Base-by-base conservation (phyloP, 176 grass and related monocot species). In the Paspalum vaginatum region DNA sequence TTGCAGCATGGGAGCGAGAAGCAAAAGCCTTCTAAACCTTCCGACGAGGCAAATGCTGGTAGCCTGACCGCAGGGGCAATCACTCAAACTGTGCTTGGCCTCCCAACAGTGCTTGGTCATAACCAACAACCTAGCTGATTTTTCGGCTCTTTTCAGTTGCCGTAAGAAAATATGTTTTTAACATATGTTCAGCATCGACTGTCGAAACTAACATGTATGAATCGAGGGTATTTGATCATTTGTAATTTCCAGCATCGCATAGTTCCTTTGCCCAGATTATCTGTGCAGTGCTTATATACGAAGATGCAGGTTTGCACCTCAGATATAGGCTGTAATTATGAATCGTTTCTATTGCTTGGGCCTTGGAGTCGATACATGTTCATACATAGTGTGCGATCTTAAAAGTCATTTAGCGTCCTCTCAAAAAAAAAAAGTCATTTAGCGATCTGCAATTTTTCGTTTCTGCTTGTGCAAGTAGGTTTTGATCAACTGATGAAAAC, bases 101-200 rank as follows among this genome's bases (percentile, higher is more conserved):
- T 85, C 32, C 89, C 77, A 8, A 56, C 61, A 46, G n/a, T 74
- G 56, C 40, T 74, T 55, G 63, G 77, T 68, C 50, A 80, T 77
- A 79, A 88, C 60, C 81, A 91, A 75, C 77, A 82, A 62, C 79
- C 78, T 59, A 85, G 78, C 77, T 91, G 67, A 88, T 78, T 76
- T 44, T 73, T 81, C 7, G 37, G n/a, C 46, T 9, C 40, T 66
- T 72, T 68, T 73, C 32, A 79, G 25, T 14, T 75, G 64, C 51
- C 40, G 68, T 62, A 57, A 50, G 38, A 74, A 69, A 78, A 64
- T 47, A 46, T 79, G 66, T 65, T 18, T 47, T 13, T 71, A 39
- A 44, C 75, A 50, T 78, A 17, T 49, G 25, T 49, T 47, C n/a
- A 61, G 57, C 62, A 67, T 40, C 21, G 4, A 79, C 67, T 52